These are phyloP conservation scores for Gaillardinia entomophila DNA, from an alignment of 805 yeast genomes.

Conservation along the genomic window DNA sequence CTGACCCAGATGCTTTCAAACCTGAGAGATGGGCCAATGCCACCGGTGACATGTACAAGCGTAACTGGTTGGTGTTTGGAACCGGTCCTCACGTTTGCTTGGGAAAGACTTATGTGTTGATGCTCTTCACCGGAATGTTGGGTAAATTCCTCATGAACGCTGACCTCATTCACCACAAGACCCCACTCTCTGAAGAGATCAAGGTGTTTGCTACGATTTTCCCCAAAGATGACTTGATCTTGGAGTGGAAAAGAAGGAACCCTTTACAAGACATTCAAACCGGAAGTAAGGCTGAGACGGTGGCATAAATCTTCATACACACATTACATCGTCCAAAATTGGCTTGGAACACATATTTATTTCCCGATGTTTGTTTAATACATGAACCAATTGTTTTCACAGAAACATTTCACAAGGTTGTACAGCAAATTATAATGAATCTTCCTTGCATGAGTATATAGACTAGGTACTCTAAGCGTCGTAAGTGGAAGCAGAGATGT, in stretches of 20 bases:
- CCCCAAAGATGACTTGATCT: slow-evolving; percentile 91
- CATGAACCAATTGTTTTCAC: no score
- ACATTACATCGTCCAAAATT: no score
- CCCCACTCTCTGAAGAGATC: slow-evolving; percentile 83
- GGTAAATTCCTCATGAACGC: slow-evolving; percentile 84
- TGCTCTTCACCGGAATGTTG: slow-evolving; percentile 81
- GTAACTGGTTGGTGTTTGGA: slow-evolving; percentile 96
- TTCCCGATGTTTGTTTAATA: no score
- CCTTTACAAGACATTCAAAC: slow-evolving; percentile 22
- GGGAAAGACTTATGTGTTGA: slow-evolving; percentile 90
- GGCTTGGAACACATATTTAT: no score
- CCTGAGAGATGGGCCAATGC: slow-evolving; percentile 97
- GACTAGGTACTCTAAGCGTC: slow-evolving; percentile 85
- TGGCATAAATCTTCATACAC: no score
- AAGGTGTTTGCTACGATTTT: slow-evolving; percentile 97
- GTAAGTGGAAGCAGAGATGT: slow-evolving; percentile 91
- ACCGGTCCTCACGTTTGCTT: slow-evolving; percentile 95
- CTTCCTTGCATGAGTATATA: no score
- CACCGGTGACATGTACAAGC: slow-evolving; percentile 66
- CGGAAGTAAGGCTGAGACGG: no score
- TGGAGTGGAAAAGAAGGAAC: slow-evolving; percentile 68
- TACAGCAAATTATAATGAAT: neutral
- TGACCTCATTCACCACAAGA: slow-evolving; percentile 77
- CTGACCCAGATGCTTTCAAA: slow-evolving; percentile 86
- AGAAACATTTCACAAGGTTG: no score